Base-by-base conservation (phyloP, 345 rosid genomes). In the Citrus inodora region DNA sequence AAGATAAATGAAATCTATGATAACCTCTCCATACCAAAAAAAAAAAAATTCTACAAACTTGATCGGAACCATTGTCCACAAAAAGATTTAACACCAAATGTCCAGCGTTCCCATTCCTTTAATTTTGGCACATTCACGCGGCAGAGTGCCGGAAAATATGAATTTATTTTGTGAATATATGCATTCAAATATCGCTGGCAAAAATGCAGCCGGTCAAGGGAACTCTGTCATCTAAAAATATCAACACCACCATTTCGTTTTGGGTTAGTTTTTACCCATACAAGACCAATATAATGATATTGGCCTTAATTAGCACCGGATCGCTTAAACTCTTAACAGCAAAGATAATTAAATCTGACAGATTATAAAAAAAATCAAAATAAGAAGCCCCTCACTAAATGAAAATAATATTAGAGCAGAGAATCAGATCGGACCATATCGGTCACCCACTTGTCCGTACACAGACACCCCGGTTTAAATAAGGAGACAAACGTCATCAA, bases 371-470 rank as follows among this genome's bases (percentile, higher is more conserved):
- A 48, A 16, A 16, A 51, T 53, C 6, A 17, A 16, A 53, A 53
- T 17, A 53, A 53, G 4, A 3, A 13, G 17, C 17, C 51, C 17
- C 17, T 4, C 51, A 13, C 5, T 17, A 5, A 53, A 53, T 17
- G 58, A 0, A 53, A 4, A 53, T 4, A 53, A 53, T 53, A 5
- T 28, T 17, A 32, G 37, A 63, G 2, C 33, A 27, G 37, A 63
- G 37, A 24, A 61, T 61, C 65, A 63, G 27, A 27, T 27, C 67
- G 22, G 58, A 28, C 19, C 37, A 3, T 30, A 3, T 63, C 33
- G 1, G 30, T 17, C 38, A 63, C 35, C 81, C 79, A 66, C 77
- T 84, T 82, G 86, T 86, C 88, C 93, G 93, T 90, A 90, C 93
- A 77, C 25, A 51, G 70, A 80, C 63, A 58, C 78, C 60, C 53